Evolutionary conservation across 2,329 filamentous ascomycete genomes (phyloP).

Genomic region (Zymoseptoria crescenta): DNA sequence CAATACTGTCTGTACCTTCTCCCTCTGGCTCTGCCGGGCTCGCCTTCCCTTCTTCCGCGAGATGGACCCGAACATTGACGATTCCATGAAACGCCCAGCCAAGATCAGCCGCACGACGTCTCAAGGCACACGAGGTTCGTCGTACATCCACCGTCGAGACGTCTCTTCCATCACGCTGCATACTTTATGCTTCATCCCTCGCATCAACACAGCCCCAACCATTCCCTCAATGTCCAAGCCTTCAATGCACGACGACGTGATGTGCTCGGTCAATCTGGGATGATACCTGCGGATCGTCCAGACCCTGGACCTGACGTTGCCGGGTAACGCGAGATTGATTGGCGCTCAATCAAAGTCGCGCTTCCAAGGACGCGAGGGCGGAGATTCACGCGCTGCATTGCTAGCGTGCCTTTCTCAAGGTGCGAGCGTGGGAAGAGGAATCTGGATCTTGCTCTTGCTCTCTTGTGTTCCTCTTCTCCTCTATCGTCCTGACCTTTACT

Average conservation of each 20-base stretch:
- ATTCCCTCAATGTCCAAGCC: neutral
- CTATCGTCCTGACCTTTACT: neutral
- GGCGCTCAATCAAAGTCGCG: neutral
- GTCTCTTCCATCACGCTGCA: neutral
- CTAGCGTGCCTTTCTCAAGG: neutral
- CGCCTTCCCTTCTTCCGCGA: neutral
- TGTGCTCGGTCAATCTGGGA: neutral
- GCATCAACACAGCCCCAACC: neutral
- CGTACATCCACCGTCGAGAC: neutral
- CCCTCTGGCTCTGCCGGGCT: neutral
- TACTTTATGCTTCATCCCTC: neutral
- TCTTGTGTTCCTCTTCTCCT: neutral
- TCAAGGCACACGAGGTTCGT: neutral
- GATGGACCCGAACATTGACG: neutral
- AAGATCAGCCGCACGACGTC: neutral
- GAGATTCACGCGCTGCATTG: neutral
- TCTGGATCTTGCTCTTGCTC: neutral
- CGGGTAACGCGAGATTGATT: neutral
- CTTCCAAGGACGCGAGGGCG: neutral
- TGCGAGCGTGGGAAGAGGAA: neutral
- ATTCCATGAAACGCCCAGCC: neutral
- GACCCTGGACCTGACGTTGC: neutral
- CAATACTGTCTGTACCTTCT: no score
- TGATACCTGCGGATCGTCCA: neutral
- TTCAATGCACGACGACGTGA: neutral